phyloP scores from a whole-genome alignment of 176 grass and related monocot species.

The Canna indica region DNA sequence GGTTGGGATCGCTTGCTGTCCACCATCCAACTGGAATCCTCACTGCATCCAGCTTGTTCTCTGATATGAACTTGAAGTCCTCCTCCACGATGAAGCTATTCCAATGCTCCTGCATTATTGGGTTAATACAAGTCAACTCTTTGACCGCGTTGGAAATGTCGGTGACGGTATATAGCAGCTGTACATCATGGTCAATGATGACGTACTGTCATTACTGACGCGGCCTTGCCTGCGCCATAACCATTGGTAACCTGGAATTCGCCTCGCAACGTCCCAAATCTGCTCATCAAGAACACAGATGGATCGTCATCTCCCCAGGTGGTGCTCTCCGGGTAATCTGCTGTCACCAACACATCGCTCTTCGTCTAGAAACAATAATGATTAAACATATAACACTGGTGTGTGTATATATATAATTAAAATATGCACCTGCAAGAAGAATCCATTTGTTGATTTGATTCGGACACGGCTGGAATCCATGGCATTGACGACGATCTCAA shows the following conservation, averaged over 20 bases:
- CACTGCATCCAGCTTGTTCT: conserved; percentile 31
- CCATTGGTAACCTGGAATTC: conserved; percentile 67
- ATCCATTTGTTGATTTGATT: conserved; percentile 48
- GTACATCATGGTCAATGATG: too few species aligned
- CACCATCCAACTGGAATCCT: conserved; percentile 72
- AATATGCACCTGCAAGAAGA: conserved; percentile 38
- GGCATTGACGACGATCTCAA: conserved; percentile 34
- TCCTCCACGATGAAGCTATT: conserved; percentile 47
- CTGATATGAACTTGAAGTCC: conserved; percentile 39
- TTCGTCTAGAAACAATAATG: conserved; percentile 40
- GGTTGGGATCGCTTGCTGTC: conserved; percentile 43
- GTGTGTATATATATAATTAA: too few species aligned
- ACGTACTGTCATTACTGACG: conserved; percentile 31
- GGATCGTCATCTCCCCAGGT: conserved; percentile 51
- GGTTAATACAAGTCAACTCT: too few species aligned
- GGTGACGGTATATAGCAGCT: too few species aligned
- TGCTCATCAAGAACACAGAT: conserved; percentile 40
- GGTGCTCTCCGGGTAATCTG: conserved; percentile 28
- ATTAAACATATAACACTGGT: too few species aligned
- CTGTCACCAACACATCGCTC: conserved; percentile 28
- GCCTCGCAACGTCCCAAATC: conserved; percentile 26
- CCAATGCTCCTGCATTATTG: conserved; percentile 62
- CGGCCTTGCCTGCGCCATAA: conserved; percentile 30
- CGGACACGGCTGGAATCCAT: conserved; percentile 19
- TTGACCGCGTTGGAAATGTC: too few species aligned